Percentiles rank a stretch among this genome's conserved stretches.
Evolutionary conservation across 257 asterid genomes (phyloP).

Genomic region (Henckelia pumila): DNA sequence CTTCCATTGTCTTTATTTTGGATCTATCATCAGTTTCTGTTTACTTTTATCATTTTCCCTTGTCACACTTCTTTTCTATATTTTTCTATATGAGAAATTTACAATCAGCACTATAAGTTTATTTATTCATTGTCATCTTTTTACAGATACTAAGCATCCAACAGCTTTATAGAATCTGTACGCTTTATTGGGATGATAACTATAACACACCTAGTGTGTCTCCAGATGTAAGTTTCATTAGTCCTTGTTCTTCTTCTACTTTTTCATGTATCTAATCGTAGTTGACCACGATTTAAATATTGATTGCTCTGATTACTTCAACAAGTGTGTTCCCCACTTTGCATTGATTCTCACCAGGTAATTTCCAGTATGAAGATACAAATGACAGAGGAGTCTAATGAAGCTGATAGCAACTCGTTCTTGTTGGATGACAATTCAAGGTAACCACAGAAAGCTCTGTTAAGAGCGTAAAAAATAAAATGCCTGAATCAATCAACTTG

Average conservation of each 20-base stretch:
- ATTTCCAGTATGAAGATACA: conserved; percentile 49
- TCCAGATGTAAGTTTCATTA: conserved; percentile 48
- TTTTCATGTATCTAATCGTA: background rate
- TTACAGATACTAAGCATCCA: conserved; percentile 65
- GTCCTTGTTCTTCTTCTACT: background rate
- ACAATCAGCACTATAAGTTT: background rate
- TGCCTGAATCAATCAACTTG: background rate
- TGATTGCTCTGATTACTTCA: background rate
- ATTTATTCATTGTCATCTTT: conserved; percentile 3
- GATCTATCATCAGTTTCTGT: background rate
- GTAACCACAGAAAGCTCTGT: conserved; percentile 29
- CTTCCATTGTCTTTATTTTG: background rate
- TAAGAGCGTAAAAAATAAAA: background rate
- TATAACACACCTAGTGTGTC: conserved; percentile 48
- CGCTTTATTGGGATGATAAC: conserved; percentile 50
- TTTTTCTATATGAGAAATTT: background rate
- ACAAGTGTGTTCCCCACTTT: background rate
- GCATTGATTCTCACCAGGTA: conserved; percentile 36
- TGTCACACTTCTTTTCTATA: background rate
- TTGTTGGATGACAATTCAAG: conserved; percentile 65
- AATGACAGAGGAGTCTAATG: conserved; percentile 41
- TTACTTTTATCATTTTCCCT: background rate
- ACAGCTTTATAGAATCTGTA: conserved; percentile 72
- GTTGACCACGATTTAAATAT: background rate
- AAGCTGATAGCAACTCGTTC: conserved; percentile 42